Conservation (phyloP, 2,329 filamentous ascomycete genomes). For the Curvularia sp. region DNA sequence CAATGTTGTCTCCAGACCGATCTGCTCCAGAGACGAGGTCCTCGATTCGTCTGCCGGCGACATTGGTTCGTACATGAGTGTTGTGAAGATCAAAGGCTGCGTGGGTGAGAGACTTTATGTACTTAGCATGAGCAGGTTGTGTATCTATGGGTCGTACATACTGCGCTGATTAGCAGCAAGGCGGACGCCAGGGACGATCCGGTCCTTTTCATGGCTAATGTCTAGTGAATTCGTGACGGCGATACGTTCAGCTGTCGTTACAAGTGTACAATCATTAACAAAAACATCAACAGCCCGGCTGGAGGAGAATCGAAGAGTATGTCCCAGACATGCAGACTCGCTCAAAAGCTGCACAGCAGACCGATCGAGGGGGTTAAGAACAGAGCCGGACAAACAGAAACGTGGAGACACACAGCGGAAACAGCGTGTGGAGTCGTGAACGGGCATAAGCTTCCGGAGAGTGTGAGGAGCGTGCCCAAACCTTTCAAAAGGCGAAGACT, state of each 20-base stretch:
- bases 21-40: constrained; percentile 36
- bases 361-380: constrained; percentile 30
- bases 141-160: constrained; percentile 23
- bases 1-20: constrained; percentile 18
- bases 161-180: constrained; percentile 41
- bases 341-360: constrained; percentile 49
- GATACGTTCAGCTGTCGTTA: not conserved
- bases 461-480: constrained; percentile 36
- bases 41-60: constrained; percentile 35
- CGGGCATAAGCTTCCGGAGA: constrained; percentile 37
- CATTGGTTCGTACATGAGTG: constrained; percentile 27
- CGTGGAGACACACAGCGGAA: constrained; percentile 21
- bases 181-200: constrained; percentile 32
- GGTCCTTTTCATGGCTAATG: constrained; percentile 41
- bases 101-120: constrained; percentile 32
- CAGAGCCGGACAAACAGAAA: constrained; percentile 25
- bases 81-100: constrained; percentile 37
- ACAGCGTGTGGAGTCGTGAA: constrained; percentile 34
- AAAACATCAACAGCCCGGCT: constrained; percentile 49
- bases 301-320: constrained; percentile 32
- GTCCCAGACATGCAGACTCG: constrained; percentile 46
- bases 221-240: not conserved
- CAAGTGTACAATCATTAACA: constrained; percentile 35
- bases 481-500: constrained; percentile 37
- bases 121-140: constrained; percentile 24